Evolutionary conservation across 2,329 filamentous ascomycete genomes (phyloP).

Genomic region (Pestalotiopsis sp.): DNA sequence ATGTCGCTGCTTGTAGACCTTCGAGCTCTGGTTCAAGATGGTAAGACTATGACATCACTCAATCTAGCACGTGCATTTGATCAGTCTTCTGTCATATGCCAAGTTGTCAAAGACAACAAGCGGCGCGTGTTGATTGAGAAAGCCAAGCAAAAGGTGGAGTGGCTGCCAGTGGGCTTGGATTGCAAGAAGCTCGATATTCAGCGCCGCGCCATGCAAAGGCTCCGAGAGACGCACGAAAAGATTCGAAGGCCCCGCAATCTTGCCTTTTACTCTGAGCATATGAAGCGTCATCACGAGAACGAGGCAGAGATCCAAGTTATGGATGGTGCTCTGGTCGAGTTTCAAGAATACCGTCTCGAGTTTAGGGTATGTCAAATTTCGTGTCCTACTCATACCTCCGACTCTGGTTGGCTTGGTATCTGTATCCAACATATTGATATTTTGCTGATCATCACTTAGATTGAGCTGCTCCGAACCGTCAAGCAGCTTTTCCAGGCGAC

Average conservation of each 20-base stretch:
- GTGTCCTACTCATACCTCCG: background rate
- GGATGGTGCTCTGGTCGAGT: slow-evolving; percentile 8
- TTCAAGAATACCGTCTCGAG: slow-evolving; percentile 8
- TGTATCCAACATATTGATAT: background rate
- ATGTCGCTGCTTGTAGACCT: slow-evolving; percentile 14
- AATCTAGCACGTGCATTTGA: slow-evolving; percentile 19
- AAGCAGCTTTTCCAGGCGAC: slow-evolving; percentile 3
- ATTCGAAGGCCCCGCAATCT: no score
- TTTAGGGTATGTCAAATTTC: background rate
- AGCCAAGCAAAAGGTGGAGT: slow-evolving; percentile 17
- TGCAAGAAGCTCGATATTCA: slow-evolving; percentile 17
- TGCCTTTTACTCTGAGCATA: background rate
- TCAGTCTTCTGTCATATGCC: slow-evolving; percentile 20
- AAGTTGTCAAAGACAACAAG: slow-evolving; percentile 21
- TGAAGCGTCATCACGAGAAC: background rate
- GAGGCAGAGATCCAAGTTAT: background rate
- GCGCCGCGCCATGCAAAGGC: background rate
- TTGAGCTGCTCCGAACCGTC: slow-evolving; percentile 6
- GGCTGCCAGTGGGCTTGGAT: slow-evolving; percentile 20
- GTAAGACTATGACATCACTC: slow-evolving; percentile 1
- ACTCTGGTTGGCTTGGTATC: no score
- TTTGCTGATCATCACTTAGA: background rate
- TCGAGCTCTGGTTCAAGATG: background rate
- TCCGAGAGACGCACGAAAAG: background rate
- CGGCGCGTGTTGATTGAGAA: slow-evolving; percentile 16